Conservation (phyloP, 2,329 filamentous ascomycete genomes). For the Clarireedia sp. region DNA sequence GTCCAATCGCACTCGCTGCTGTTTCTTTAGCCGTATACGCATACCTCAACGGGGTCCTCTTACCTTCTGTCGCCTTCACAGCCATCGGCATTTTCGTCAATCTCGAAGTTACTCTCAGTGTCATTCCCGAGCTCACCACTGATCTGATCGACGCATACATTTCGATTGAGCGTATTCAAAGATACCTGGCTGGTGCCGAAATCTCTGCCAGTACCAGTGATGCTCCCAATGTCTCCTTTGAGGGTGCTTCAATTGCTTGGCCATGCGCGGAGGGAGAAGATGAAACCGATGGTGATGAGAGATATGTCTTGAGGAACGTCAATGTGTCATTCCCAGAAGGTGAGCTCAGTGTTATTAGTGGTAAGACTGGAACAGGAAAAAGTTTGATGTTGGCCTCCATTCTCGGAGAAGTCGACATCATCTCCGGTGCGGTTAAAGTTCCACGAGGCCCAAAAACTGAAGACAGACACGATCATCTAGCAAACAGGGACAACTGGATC, state of each 20-base stretch:
- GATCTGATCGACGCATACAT: slow-evolving; percentile 64
- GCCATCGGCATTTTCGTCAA: slow-evolving; percentile 66
- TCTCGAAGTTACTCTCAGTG: slow-evolving; percentile 63
- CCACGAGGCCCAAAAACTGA: slow-evolving; percentile 42
- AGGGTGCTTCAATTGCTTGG: slow-evolving; percentile 65
- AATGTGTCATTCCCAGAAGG: slow-evolving; percentile 58
- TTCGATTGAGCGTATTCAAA: slow-evolving; percentile 64
- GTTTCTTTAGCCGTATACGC: slow-evolving; percentile 64
- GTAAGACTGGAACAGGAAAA: slow-evolving; percentile 72
- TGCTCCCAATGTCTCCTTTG: slow-evolving; percentile 54
- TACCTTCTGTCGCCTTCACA: slow-evolving; percentile 71
- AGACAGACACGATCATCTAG: slow-evolving; percentile 54
- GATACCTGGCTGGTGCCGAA: slow-evolving; percentile 62
- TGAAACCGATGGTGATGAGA: slow-evolving; percentile 45
- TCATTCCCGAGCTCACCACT: slow-evolving; percentile 66
- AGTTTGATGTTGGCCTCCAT: slow-evolving; percentile 66
- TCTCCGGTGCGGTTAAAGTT: slow-evolving; percentile 52
- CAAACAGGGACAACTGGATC: slow-evolving; percentile 57
- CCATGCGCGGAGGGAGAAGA: slow-evolving; percentile 57
- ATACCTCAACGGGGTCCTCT: slow-evolving; percentile 50
- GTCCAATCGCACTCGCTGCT: slow-evolving; percentile 65
- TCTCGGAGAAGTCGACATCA: slow-evolving; percentile 65
- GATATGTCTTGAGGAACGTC: slow-evolving; percentile 58
- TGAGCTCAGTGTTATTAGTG: slow-evolving; percentile 66
- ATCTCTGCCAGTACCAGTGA: slow-evolving; percentile 45